Base-by-base conservation (phyloP, 495 filamentous ascomycete genomes). In the Daldinia decipiens region DNA sequence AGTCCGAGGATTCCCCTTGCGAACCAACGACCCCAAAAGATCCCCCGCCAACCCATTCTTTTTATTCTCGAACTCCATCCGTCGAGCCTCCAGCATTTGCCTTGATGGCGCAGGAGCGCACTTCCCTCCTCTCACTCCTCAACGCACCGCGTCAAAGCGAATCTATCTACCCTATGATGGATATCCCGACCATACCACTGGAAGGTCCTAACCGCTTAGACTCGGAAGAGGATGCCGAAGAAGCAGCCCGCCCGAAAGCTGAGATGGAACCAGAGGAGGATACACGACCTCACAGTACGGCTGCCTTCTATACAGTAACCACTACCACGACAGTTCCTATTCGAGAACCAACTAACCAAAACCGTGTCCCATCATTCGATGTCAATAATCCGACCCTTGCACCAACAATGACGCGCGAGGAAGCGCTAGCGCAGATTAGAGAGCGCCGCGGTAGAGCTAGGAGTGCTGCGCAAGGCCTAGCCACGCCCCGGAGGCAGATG, bases 371-470 rank as follows among this genome's bases (percentile, higher is more conserved):
- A 1, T 79, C 79, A 1, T 85, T 84, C 60, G 82, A 84, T 75
- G 71, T 78, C 19, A 84, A 74, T 63, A 85, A 85, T 77, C 81
- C 83, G 17, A 81, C 81, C 8, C 63, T 87, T 39, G 83, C 80
- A 50, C 85, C 85, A 7, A 87, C 85, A 39, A 85, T 88, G 84
- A 83, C 84, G 32, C 78, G 86, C 56, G 86, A 88, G 75, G 77
- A 88, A 75, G 84, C 84, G n/a, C 78, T 88, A 4, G 84, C 82
- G 19, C 80, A 84, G 79, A 88, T 88, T 56, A 76, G 82, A 45
- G 83, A 86, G 68, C 79, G 86, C 0, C 74, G 86, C 32, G 86
- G 82, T 3, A 76, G 86, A 17, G 84, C 83, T 32, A 68, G 80
- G 32, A 83, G 82, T 70, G 67, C 80, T 12, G 78, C 78, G 9